Conservation (phyloP, 2,329 filamentous ascomycete genomes). For the Talaromyces marneffei region DNA sequence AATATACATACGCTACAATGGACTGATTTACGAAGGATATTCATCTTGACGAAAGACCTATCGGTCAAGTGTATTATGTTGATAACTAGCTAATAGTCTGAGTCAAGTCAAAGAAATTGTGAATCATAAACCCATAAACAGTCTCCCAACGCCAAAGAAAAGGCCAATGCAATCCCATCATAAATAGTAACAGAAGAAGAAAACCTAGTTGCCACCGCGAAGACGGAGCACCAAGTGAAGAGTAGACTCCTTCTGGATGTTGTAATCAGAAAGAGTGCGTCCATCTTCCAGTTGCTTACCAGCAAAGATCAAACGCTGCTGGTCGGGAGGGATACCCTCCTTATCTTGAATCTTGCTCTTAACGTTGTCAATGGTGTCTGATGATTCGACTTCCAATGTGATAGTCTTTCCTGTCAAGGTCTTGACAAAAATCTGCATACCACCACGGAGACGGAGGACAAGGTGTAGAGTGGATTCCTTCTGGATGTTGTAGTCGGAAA, state of each 20-base stretch:
- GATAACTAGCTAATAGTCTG: slow-evolving; percentile 9
- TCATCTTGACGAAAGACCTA: slow-evolving; percentile 18
- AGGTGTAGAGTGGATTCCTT: slow-evolving; percentile 79
- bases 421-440: slow-evolving; percentile 83
- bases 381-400: slow-evolving; percentile 62
- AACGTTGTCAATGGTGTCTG: slow-evolving; percentile 65
- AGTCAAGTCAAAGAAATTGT: slow-evolving; percentile 3
- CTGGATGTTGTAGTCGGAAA: slow-evolving; percentile 96
- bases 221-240: slow-evolving; percentile 59
- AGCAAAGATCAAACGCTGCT: slow-evolving; percentile 65
- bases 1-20: background rate
- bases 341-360: slow-evolving; percentile 75
- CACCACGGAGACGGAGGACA: slow-evolving; percentile 74
- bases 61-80: slow-evolving; percentile 19
- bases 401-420: slow-evolving; percentile 71
- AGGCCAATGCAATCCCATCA: slow-evolving; percentile 22
- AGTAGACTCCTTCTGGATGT: slow-evolving; percentile 57
- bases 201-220: slow-evolving; percentile 44
- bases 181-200: slow-evolving; percentile 16
- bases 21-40: slow-evolving; percentile 1
- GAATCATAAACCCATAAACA: slow-evolving; percentile 15
- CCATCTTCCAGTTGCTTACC: slow-evolving; percentile 58
- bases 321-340: slow-evolving; percentile 68
- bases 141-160: slow-evolving; percentile 35
- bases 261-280: slow-evolving; percentile 49